phyloP scores from a whole-genome alignment of 31 red algal genomes.

The Odonthalia washingtoniensis region DNA sequence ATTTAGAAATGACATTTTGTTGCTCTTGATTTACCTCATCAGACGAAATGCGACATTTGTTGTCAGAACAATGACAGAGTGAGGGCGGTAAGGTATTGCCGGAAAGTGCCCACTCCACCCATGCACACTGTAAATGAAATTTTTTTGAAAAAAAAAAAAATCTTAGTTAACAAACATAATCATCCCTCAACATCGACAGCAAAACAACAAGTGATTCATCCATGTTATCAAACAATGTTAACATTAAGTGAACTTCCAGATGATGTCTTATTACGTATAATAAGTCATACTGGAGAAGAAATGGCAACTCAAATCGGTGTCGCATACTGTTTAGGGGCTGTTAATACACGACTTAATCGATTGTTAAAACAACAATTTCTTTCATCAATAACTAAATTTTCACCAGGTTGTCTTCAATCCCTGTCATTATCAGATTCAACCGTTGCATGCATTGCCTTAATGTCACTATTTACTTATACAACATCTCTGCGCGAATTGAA shows the following conservation, averaged over 20 bases:
- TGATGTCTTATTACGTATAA: not conserved
- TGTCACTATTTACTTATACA: not conserved
- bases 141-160: too few relatives aligned
- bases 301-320: not conserved
- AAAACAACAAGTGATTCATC: too few relatives aligned
- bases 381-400: not conserved
- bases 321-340: not conserved
- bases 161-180: too few relatives aligned
- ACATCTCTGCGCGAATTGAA: not conserved
- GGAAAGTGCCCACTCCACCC: too few relatives aligned
- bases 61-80: too few relatives aligned
- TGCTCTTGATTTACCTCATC: too few relatives aligned
- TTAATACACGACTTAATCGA: not conserved
- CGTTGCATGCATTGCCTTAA: not conserved
- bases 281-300: not conserved
- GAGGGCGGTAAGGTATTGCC: too few relatives aligned
- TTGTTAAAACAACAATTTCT: not conserved
- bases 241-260: not conserved
- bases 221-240: too few relatives aligned
- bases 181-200: too few relatives aligned
- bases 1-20: too few relatives aligned
- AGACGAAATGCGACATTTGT: too few relatives aligned
- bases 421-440: not conserved
- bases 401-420: not conserved
- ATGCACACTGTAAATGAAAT: too few relatives aligned